Conservation (phyloP, 257 asterid genomes). For the Solanum corneliomulleri region DNA sequence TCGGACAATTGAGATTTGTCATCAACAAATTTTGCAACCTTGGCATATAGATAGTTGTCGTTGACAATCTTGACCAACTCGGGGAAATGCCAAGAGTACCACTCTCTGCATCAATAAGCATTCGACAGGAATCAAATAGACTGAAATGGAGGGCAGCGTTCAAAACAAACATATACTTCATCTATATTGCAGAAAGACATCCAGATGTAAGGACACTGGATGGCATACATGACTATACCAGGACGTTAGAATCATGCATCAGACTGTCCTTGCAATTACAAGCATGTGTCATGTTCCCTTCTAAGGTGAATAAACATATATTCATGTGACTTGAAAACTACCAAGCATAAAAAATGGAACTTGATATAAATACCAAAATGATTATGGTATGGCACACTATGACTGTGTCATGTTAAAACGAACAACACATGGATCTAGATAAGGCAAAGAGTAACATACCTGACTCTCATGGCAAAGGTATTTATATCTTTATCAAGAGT, state of each 20-base stretch:
- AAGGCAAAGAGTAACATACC: constrained; percentile 31
- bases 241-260: neutral
- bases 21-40: constrained; percentile 76
- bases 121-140: neutral
- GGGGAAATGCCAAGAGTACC: constrained; percentile 99
- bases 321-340: neutral
- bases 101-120: constrained; percentile 47
- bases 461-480: constrained; percentile 89
- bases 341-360: neutral
- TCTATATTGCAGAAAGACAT: neutral
- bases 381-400: neutral
- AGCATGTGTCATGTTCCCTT: neutral
- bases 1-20: constrained; percentile 70
- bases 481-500: constrained; percentile 94
- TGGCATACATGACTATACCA: neutral
- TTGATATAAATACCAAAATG: neutral
- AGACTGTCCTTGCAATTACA: neutral
- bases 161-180: neutral
- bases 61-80: constrained; percentile 77
- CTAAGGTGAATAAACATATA: neutral
- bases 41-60: constrained; percentile 87
- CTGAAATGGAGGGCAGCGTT: neutral
- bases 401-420: neutral
- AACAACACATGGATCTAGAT: neutral
- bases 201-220: neutral